Conservation (phyloP, 371 early-diverging fungal species). For the Apophysomyces ossiformis region DNA sequence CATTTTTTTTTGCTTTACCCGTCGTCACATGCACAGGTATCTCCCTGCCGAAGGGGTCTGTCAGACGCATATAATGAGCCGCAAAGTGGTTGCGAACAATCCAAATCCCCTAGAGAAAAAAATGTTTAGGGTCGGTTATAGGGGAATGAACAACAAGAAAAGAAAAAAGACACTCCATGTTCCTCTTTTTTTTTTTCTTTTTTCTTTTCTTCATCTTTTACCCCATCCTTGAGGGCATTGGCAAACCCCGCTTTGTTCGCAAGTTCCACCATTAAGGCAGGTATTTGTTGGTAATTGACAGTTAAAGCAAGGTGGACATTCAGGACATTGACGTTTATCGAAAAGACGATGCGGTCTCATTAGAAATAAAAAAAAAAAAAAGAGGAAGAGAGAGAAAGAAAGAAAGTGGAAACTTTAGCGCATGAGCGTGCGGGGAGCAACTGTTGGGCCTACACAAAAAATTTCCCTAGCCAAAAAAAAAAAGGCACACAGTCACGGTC, state of each 20-base stretch:
- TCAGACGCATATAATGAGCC: slow-evolving; percentile 44
- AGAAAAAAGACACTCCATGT: too few relatives aligned
- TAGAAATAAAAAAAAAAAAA: slow-evolving; percentile 12
- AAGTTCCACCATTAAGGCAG: slow-evolving; percentile 52
- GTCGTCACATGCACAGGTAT: slow-evolving; percentile 46
- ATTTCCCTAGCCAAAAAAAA: background rate
- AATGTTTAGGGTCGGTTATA: too few relatives aligned
- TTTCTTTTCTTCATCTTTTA: slow-evolving; percentile 19
- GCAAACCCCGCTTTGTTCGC: slow-evolving; percentile 44
- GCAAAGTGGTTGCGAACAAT: slow-evolving; percentile 47
- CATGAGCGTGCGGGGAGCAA: too few relatives aligned
- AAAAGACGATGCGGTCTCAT: slow-evolving; percentile 2
- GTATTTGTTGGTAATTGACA: slow-evolving; percentile 44
- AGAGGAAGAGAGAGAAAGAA: slow-evolving; percentile 10
- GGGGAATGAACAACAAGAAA: background rate
- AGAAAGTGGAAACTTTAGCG: background rate
- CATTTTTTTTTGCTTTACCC: slow-evolving; percentile 29
- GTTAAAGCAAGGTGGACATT: slow-evolving; percentile 54
- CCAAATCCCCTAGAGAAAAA: slow-evolving; percentile 37
- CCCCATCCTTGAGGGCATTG: slow-evolving; percentile 51
- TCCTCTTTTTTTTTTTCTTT: too few relatives aligned
- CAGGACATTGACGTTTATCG: slow-evolving; percentile 24
- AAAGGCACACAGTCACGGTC: background rate
- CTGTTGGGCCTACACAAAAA: background rate
- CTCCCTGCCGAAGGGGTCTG: slow-evolving; percentile 33